Percentiles rank a stretch among this genome's conserved stretches.
Conservation (phyloP, 2,329 filamentous ascomycete species). For the Botrytis galanthina region DNA sequence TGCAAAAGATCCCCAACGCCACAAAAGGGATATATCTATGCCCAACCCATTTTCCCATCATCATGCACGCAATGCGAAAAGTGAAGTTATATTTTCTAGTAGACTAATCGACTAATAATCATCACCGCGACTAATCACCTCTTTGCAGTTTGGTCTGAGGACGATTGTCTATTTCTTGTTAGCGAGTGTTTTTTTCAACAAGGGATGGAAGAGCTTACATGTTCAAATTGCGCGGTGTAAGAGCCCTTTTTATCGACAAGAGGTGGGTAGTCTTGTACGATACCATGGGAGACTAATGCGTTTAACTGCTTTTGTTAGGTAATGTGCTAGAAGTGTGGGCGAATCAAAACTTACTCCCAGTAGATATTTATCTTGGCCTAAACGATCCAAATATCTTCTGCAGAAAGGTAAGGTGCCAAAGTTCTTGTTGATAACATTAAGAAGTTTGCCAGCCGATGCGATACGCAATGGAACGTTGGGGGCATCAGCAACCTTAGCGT, state of each 20-base stretch:
- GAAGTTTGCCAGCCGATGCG: conserved; percentile 77
- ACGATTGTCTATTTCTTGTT: conserved; percentile 68
- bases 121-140: conserved; percentile 81
- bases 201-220: conserved; percentile 52
- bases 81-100: background rate
- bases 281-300: conserved; percentile 75
- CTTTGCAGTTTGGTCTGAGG: conserved; percentile 76
- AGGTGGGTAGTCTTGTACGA: conserved; percentile 88
- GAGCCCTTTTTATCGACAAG: conserved; percentile 90
- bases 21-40: conserved; percentile 1
- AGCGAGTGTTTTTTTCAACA: conserved; percentile 19
- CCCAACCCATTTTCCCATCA: background rate
- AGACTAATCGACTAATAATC: conserved; percentile 58
- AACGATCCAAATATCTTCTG: conserved; percentile 81
- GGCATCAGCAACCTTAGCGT: conserved; percentile 71
- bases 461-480: conserved; percentile 74
- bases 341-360: conserved; percentile 64
- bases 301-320: conserved; percentile 62
- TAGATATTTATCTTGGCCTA: conserved; percentile 94
- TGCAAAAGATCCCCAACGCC: conserved; percentile 4
- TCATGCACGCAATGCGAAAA: conserved; percentile 15
- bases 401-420: conserved; percentile 92
- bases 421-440: conserved; percentile 92
- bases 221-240: conserved; percentile 92
- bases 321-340: background rate